Evolutionary conservation across 208 protist genomes (phyloP).

Genomic region (Wallacemonas collosoma): DNA sequence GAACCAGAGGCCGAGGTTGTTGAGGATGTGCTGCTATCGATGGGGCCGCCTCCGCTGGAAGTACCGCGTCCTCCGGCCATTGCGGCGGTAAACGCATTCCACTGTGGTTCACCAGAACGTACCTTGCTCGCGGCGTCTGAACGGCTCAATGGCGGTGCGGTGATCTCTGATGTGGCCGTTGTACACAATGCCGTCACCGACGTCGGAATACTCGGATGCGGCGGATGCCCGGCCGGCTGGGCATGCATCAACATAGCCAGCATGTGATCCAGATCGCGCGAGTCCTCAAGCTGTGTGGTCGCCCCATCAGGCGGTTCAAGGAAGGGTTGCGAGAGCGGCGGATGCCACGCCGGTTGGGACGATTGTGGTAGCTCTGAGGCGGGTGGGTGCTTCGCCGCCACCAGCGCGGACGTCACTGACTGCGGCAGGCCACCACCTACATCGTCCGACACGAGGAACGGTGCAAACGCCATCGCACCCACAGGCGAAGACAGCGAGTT

Average conservation of each 20-base stretch:
- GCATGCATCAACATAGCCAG: conserved; percentile 7
- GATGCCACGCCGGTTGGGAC: too few species aligned
- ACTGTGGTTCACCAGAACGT: too few species aligned
- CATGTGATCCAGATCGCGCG: not conserved
- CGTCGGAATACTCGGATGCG: too few species aligned
- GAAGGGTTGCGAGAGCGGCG: too few species aligned
- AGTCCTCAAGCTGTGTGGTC: not conserved
- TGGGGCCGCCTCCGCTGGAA: not conserved
- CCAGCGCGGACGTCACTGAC: conserved; percentile 1
- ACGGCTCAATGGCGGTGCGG: too few species aligned
- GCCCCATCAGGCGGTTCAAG: too few species aligned
- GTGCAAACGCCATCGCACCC: not conserved
- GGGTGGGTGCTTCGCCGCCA: not conserved
- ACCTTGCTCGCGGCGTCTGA: too few species aligned
- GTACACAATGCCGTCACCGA: too few species aligned
- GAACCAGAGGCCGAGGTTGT: not conserved
- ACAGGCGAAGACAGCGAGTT: conserved; percentile 1
- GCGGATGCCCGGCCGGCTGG: not conserved
- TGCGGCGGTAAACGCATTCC: too few species aligned
- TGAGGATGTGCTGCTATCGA: too few species aligned
- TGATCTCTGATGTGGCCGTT: too few species aligned
- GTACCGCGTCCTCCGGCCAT: not conserved
- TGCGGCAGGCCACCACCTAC: not conserved
- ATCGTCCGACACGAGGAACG: not conserved
- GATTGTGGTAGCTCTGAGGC: too few species aligned